Evolutionary conservation across 805 yeast species (phyloP), one percentile per base, ranked within the genome.

Genomic region (Candida maltosa): DNA sequence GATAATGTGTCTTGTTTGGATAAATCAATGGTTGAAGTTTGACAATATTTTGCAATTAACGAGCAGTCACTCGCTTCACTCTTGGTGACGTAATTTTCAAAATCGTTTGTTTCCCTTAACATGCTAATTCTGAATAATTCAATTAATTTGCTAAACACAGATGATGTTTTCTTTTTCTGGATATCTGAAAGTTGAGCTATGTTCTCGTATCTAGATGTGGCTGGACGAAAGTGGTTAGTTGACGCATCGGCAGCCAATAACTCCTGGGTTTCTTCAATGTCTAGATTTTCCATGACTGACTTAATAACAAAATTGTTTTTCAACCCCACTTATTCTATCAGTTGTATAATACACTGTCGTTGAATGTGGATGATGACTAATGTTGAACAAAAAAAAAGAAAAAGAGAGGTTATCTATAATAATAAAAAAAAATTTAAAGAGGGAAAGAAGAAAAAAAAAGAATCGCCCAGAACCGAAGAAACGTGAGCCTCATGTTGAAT

Each of bases 21-120:
- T 11, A 70, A 44, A 32, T 62, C 64, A 35, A 75, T 57, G 5
- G 61, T 52, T 19, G 62, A 62, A n/a, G 71, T 54, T 29, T 50
- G 42, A 10, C 69, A 54, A 51, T 62, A 76, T 48, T 75, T 76
- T 16, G 76, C 69, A 16, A 73, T 62, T 15, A 76, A 58, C 3
- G 80, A 67, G 44, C 78, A 71, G 50, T 76, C 82, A 50, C 69
- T 76, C 7, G 80, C 77, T 43, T 75, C 77, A 15, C 62, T 35
- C 3, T 49, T 42, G 14, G 65, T 27, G 1, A 76, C 64, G 33
- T 49, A 54, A 37, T 57, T 46, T 37, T 76, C 82, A 38, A 76
- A 70, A 11, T 55, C 32, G 38, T 65, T 65, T 6, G 31, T 35
- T 11, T 43, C 33, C 3, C 55, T 46, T 10, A 52, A 37, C 9